Conservation (phyloP, 108 stramenopile genomes). For the Nitzschia sp. region DNA sequence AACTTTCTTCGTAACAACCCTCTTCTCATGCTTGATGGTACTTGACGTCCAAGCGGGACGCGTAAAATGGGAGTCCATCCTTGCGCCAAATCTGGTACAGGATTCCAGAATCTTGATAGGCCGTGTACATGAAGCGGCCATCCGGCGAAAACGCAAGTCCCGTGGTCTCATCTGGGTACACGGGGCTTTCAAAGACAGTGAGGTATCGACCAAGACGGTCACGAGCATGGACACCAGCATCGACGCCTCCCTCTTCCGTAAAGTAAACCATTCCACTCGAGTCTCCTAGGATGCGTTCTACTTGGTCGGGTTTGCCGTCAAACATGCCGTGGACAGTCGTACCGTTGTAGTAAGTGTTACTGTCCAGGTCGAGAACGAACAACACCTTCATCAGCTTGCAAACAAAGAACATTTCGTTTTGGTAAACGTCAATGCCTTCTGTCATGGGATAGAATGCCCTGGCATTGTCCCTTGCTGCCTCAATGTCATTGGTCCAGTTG, state of each 20-base stretch:
- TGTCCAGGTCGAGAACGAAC: constrained; percentile 46
- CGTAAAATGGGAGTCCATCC: constrained; percentile 49
- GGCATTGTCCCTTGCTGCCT: constrained; percentile 33
- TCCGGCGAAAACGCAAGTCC: constrained; percentile 67
- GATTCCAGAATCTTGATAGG: constrained; percentile 47
- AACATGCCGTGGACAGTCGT: constrained; percentile 36
- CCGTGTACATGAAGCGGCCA: constrained; percentile 53
- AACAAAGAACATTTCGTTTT: constrained; percentile 38
- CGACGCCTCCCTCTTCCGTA: constrained; percentile 48
- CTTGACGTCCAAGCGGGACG: constrained; percentile 32
- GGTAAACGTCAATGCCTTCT: constrained; percentile 42
- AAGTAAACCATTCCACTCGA: constrained; percentile 46
- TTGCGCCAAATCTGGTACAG: constrained; percentile 50
- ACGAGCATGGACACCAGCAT: constrained; percentile 47
- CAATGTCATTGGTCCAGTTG: constrained; percentile 30
- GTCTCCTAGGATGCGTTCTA: constrained; percentile 8
- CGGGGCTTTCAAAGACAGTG: constrained; percentile 40
- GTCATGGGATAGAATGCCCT: constrained; percentile 33
- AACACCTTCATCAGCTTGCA: constrained; percentile 39
- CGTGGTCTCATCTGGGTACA: constrained; percentile 46
- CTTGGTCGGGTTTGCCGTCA: constrained; percentile 43
- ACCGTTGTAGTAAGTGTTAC: constrained; percentile 21
- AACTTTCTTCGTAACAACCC: too few species aligned
- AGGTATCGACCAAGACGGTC: constrained; percentile 34
- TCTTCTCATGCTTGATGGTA: too few species aligned